These are phyloP conservation scores for Ceratocystis diversiconidia DNA, from an alignment of 2,329 filamentous ascomycete species.

Conservation along the genomic window DNA sequence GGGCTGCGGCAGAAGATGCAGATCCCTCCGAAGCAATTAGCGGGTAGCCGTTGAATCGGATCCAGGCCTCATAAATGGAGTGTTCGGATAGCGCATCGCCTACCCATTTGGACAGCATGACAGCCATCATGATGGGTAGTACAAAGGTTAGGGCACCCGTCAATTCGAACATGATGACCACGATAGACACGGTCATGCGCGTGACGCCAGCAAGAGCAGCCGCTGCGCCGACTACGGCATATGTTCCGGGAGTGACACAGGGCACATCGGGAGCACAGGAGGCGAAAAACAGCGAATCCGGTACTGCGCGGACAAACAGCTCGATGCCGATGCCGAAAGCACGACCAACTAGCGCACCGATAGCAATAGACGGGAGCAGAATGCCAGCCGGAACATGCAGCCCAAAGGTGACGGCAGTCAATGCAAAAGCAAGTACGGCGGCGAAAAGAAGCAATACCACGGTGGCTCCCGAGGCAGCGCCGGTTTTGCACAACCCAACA, in stretches of 20 bases:
- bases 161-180: constrained; percentile 98
- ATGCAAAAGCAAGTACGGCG: constrained; percentile 66
- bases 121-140: constrained; percentile 95
- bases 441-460: constrained; percentile 73
- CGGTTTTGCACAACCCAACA: constrained; percentile 67
- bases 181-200: constrained; percentile 92
- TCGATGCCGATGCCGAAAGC: constrained; percentile 81
- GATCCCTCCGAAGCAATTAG: constrained; percentile 81
- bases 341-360: constrained; percentile 79
- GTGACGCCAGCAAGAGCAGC: constrained; percentile 89
- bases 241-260: constrained; percentile 87
- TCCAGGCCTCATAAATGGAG: constrained; percentile 97
- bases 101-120: constrained; percentile 97
- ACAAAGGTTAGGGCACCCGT: constrained; percentile 93
- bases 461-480: constrained; percentile 49
- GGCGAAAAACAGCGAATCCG: constrained; percentile 53
- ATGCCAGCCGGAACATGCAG: constrained; percentile 91
- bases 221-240: constrained; percentile 90
- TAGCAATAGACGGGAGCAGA: constrained; percentile 88
- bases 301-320: constrained; percentile 69
- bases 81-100: constrained; percentile 85
- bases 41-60: constrained; percentile 87
- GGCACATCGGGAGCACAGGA: constrained; percentile 73
- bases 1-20: constrained; percentile 38
- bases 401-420: constrained; percentile 81